Evolutionary conservation across 129 eudicot species (phyloP), one percentile per base, ranked within the genome.

Genomic region (Pittosporum tobira): DNA sequence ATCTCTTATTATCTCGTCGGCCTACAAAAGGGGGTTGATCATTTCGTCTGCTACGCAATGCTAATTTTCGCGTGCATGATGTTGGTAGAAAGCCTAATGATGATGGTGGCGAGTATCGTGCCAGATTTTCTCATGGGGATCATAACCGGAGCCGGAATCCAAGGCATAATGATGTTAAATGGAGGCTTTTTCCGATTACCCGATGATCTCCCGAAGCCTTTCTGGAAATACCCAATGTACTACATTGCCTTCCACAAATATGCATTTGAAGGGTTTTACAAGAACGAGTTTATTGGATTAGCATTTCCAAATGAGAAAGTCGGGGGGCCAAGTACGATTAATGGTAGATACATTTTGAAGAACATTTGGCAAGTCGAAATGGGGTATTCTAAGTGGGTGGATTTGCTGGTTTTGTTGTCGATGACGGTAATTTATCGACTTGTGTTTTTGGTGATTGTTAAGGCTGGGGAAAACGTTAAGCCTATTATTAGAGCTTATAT

Each of bases 251-350:
- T 80, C 71, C 86, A 75, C 60, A 80, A 64, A 68, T 75, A 80
- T 45, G 79, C 79, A 16, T 58, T 19, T 51, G 76, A 80, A 45
- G 86, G 86, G 21, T 29, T 80, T 18, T 75, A 36, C 64, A 80
- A 75, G 74, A 80, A 80, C 16, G 86, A 80, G 75, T 80, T 75
- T 52, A 62, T 59, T 68, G 86, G 79, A 4, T 31, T 70, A 3
- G 45, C 57, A 21, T 70, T 70, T 42, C 69, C 75, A 12, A 62
- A 55, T 25, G 43, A 70, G 23, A 26, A 18, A 20, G 26, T 10
- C 4, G 53, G 52, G 24, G 70, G 70, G 40, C 62, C 62, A 15
- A 54, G 30, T 2, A 51, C 37, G 0, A 65, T 65, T 0, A 54
- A 43, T 4, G 70, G 70, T 13, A n/a, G 43, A 0, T 31, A 53